phyloP scores from a whole-genome alignment of 768 basidiomycete genomes.

The Suillus ampliporus region DNA sequence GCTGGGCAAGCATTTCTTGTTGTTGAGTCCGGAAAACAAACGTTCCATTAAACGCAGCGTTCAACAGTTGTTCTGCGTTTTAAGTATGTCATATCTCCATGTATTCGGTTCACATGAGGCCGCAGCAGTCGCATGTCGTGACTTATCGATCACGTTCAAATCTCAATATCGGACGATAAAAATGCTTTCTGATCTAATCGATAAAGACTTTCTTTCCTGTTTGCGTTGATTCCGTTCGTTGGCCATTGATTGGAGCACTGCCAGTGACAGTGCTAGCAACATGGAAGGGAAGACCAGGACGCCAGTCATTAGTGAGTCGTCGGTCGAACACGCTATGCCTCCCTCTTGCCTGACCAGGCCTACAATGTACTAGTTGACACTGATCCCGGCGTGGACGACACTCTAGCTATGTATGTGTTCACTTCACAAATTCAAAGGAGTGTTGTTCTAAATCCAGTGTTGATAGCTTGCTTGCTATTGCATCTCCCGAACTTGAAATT shows the following conservation, averaged over 20 bases:
- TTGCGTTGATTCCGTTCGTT: background rate
- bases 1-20: background rate
- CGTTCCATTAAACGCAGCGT: background rate
- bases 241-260: background rate
- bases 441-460: conserved; percentile 4
- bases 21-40: background rate
- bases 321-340: background rate
- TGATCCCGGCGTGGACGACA: conserved; percentile 87
- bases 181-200: background rate
- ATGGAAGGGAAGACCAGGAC: conserved; percentile 39
- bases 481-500: conserved; percentile 85
- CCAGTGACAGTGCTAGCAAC: background rate
- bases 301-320: conserved; percentile 70
- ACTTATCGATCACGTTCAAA: too few relatives aligned
- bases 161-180: background rate
- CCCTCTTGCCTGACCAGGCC: conserved; percentile 13
- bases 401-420: conserved; percentile 68
- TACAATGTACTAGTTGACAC: conserved; percentile 80
- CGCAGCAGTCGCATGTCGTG: too few relatives aligned
- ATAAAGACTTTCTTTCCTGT: background rate
- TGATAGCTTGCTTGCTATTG: conserved; percentile 73
- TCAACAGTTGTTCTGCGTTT: background rate
- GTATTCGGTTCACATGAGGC: background rate
- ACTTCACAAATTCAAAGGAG: background rate
- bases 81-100: background rate